phyloP scores from a whole-genome alignment of 352 stramenopile species.

The Phytophthora foliorum region DNA sequence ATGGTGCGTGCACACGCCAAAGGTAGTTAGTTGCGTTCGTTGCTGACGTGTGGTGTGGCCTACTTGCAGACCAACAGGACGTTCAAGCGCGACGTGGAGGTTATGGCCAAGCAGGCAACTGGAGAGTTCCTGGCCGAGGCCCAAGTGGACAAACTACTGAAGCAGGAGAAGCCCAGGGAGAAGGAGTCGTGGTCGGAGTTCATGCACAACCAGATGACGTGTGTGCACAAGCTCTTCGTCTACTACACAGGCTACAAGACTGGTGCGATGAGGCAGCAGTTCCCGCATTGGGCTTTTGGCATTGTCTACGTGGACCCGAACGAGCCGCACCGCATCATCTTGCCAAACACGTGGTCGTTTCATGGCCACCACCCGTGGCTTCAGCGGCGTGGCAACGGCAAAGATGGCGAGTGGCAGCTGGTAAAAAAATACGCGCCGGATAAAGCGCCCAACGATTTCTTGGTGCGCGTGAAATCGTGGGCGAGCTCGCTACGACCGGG shows the following conservation, averaged over 20 bases:
- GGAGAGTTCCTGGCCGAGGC: slow-evolving; percentile 51
- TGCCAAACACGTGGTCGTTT: slow-evolving; percentile 87
- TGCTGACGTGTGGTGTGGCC: slow-evolving; percentile 26
- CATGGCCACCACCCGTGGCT: slow-evolving; percentile 73
- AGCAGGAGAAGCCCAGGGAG: slow-evolving; percentile 45
- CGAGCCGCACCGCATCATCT: slow-evolving; percentile 58
- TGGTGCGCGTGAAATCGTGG: slow-evolving; percentile 70
- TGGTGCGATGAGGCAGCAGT: slow-evolving; percentile 66
- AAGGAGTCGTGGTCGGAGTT: slow-evolving; percentile 72
- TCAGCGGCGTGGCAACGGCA: slow-evolving; percentile 65
- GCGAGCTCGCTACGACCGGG: slow-evolving; percentile 58
- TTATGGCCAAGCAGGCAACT: slow-evolving; percentile 54
- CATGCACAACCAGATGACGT: slow-evolving; percentile 79
- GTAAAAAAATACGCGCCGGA: slow-evolving; percentile 57
- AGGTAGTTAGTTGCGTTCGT: not conserved
- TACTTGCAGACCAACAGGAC: slow-evolving; percentile 55
- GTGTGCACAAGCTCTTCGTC: slow-evolving; percentile 83
- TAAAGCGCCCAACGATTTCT: slow-evolving; percentile 60
- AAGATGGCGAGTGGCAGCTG: slow-evolving; percentile 79
- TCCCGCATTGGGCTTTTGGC: slow-evolving; percentile 78
- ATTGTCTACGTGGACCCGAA: slow-evolving; percentile 82
- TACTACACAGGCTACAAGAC: slow-evolving; percentile 90
- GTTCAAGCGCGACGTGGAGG: slow-evolving; percentile 58
- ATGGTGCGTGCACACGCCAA: slow-evolving; percentile 50
- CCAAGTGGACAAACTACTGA: slow-evolving; percentile 50